Conservation (phyloP, 495 filamentous ascomycete genomes). For the Podospora sp. region DNA sequence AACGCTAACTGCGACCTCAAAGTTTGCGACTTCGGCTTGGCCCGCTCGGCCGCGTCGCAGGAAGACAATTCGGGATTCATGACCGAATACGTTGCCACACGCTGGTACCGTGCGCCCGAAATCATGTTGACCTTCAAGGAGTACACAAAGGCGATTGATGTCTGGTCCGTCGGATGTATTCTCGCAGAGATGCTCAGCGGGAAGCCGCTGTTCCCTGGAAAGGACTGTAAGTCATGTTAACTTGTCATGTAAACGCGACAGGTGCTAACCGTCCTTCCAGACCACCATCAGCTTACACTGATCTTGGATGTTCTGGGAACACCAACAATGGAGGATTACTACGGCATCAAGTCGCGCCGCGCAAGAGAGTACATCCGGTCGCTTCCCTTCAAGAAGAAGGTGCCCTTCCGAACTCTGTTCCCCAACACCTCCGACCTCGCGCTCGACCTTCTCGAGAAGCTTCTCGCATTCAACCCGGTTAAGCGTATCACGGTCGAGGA, state of each 20-base stretch:
- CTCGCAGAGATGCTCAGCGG: constrained; percentile 99
- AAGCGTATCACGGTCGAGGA: constrained; percentile 99
- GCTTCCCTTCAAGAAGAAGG: constrained; percentile 99
- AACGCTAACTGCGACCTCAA: constrained; percentile 99
- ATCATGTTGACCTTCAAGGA: constrained; percentile 99
- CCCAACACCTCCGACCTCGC: constrained; percentile 94
- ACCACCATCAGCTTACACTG: constrained; percentile 97
- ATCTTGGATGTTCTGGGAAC: constrained; percentile 98
- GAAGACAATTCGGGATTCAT: constrained; percentile 99
- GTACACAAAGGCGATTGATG: constrained; percentile 99
- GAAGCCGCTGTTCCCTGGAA: constrained; percentile 97
- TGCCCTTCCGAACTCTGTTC: constrained; percentile 95
- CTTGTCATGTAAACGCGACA: not conserved
- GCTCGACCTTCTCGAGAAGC: constrained; percentile 90
- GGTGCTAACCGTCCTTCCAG: constrained; percentile 47
- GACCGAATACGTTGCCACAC: constrained; percentile 99
- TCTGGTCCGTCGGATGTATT: constrained; percentile 99
- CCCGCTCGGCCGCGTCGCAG: constrained; percentile 86
- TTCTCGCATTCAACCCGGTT: constrained; percentile 96
- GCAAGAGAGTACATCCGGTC: constrained; percentile 99
- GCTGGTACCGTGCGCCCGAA: constrained; percentile 98
- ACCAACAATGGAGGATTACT: constrained; percentile 99
- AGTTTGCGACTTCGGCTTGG: constrained; percentile 97
- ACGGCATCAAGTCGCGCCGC: constrained; percentile 98
- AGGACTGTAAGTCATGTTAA: constrained; percentile 78